phyloP scores from a whole-genome alignment of 768 basidiomycete species.

The Gloeopeniophorella convolvens region DNA sequence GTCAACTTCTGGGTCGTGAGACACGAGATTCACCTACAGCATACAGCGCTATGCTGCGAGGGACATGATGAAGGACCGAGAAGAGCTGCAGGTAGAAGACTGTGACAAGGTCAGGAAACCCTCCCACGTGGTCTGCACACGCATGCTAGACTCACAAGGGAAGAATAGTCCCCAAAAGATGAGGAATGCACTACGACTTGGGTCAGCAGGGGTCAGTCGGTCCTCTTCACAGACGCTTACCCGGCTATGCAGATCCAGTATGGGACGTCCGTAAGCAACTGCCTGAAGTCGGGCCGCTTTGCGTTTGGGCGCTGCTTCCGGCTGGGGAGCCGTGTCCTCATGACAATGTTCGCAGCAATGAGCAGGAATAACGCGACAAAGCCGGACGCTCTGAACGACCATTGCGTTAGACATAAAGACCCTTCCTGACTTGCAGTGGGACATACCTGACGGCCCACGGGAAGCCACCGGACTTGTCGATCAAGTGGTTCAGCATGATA shows the following conservation, averaged over 20 bases:
- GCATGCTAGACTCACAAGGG: background rate
- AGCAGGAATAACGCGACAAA: constrained; percentile 42
- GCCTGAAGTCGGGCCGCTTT: background rate
- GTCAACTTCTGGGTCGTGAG: no score
- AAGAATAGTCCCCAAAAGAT: constrained; percentile 1
- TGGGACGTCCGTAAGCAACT: background rate
- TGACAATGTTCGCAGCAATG: constrained; percentile 33
- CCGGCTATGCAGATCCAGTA: background rate
- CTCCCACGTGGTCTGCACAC: background rate
- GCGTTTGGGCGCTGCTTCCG: background rate
- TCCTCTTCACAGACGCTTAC: no score
- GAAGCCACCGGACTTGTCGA: constrained; percentile 21
- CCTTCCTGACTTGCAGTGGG: no score
- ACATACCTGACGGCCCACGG: constrained; percentile 28
- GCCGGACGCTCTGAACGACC: constrained; percentile 33
- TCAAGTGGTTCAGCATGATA: constrained; percentile 26
- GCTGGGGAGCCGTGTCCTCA: constrained; percentile 7
- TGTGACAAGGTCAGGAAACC: background rate
- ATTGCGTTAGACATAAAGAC: no score
- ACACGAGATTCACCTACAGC: background rate
- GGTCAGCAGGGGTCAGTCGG: no score
- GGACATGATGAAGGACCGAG: background rate
- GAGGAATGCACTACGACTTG: background rate
- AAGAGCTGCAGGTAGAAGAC: constrained; percentile 4
- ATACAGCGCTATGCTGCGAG: background rate